Percentiles rank a stretch among this genome's conserved stretches.
phyloP scores from a whole-genome alignment of 495 filamentous ascomycete genomes.

The Cryomyces antarcticus region DNA sequence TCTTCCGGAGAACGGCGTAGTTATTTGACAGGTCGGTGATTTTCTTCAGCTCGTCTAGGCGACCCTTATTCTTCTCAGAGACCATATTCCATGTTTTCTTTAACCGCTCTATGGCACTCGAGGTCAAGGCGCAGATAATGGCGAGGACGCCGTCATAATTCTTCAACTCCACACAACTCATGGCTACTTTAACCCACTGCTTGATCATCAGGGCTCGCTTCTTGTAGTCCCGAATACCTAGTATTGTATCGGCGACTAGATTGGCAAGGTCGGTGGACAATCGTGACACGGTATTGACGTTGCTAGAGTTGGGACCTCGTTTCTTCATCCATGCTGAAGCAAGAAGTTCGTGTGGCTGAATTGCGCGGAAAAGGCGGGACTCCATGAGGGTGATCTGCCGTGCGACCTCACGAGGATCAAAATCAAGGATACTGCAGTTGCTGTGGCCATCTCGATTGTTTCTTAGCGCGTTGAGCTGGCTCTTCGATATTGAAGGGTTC shows the following conservation, averaged over 20 bases:
- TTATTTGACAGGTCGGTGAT: constrained; percentile 82
- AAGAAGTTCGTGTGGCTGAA: constrained; percentile 84
- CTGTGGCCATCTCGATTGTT: constrained; percentile 53
- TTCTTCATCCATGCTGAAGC: constrained; percentile 87
- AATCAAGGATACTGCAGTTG: constrained; percentile 64
- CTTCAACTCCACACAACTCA: constrained; percentile 67
- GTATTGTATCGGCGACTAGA: constrained; percentile 87
- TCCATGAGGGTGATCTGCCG: constrained; percentile 88
- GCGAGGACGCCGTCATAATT: constrained; percentile 97
- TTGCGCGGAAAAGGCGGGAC: constrained; percentile 80
- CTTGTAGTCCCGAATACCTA: constrained; percentile 70
- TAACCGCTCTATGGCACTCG: constrained; percentile 77
- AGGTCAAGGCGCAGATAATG: constrained; percentile 82
- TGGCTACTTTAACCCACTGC: constrained; percentile 94
- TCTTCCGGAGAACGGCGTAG: constrained; percentile 72
- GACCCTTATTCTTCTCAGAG: constrained; percentile 63
- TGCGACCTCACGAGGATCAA: constrained; percentile 81
- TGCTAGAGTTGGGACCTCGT: constrained; percentile 55
- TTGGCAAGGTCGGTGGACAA: constrained; percentile 82
- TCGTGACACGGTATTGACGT: constrained; percentile 85
- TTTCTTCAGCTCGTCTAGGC: constrained; percentile 52
- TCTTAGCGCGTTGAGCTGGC: constrained; percentile 50
- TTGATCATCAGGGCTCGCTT: constrained; percentile 82
- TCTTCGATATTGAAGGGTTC: constrained; percentile 46
- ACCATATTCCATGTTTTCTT: constrained; percentile 87